Base-by-base conservation (phyloP, 2,329 filamentous ascomycete genomes). In the Claviceps sp. region DNA sequence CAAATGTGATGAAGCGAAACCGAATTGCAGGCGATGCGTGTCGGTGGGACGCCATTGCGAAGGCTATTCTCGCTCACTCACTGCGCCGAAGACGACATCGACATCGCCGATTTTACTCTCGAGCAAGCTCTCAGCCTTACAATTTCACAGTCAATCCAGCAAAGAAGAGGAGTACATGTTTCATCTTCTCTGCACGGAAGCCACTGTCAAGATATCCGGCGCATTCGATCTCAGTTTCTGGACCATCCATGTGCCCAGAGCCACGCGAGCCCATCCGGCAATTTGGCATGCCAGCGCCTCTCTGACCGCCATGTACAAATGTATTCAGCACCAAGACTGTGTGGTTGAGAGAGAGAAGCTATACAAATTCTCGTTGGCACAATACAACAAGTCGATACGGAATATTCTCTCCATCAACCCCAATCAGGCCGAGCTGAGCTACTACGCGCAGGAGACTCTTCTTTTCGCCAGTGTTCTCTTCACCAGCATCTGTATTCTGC, bases 291-390 rank as follows among this genome's bases (percentile, higher is more conserved):
- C 45, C 16, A 48, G 51, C 14, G 43, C 48, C 14, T 49, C 52
- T 6, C 43, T 54, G 7, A 36, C 51, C n/a, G 50, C 48, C 42
- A 46, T 51, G 45, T 49, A 47, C 20, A 52, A 51, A 37, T 38
- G 65, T 45, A 61, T 63, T 54, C 49, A 61, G 59, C 52, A 55
- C 36, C 55, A 56, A 51, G 34, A 47, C 13, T 13, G 26, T 55
- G 37, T 45, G 56, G 50, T 58, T 54, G 59, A 63, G 65, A 62
- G 58, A 63, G 50, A 48, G 34, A 24, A 50, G 26, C 50, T 52
- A 2, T 52, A 54, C 40, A 44, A 45, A 2, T 57, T 55, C 48
- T 54, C 54, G 3, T 43, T 57, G 11, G 36, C 38, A 20, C 56
- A 58, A n/a, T 54, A 54, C 14, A 56, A 49, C 37, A 48, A 54